Evolutionary conservation across 2,329 filamentous ascomycete species (phyloP), one percentile per base, ranked within the genome.

Genomic region (Magnaporthiopsis incrustans): DNA sequence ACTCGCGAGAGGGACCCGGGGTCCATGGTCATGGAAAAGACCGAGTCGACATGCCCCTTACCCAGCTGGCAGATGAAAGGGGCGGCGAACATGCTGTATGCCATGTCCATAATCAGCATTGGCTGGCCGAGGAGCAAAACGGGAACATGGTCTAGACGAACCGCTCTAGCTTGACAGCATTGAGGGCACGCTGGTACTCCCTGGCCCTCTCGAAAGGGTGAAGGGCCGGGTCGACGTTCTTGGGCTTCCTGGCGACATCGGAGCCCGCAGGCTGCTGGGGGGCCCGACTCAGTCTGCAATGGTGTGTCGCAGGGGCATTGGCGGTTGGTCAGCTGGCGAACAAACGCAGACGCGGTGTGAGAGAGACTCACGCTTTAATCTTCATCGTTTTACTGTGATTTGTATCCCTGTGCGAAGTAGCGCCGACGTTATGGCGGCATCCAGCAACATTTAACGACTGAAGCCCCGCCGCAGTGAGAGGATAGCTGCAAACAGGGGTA

Each of bases 101-200:
- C 4, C n/a, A 53, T 53, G 44, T 89, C 89, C 0, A 58, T 1
- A 22, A 64, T 69, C 58, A 69, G 67, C n/a, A 60, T 32, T 14
- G 18, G 12, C 58, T 18, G 27, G 27, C 58, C 26, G 30, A 33
- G 11, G 58, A 38, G 10, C 26, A n/a, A 5, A 18, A n/a, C 3
- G 57, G 57, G 15, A 60, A 25, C 12, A 18, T 14, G 25, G 11
- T 4, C 25, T 22, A 18, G 15, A 44, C 60, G 76, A 96, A 96
- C 89, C 93, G 89, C 78, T 97, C 92, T 67, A 97, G 79, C 76
- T 97, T 97, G 65, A 92, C 92, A 32, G 93, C 93, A 85, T 92
- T 84, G 68, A 85, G 76, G 10, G 82, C 82, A 64, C 82, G 79
- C 18, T 88, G 91, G 73, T 92, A 94, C 78, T 97, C 93, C 75